Conservation (phyloP, 225 moss, liverwort and hornwort genomes). For the Pseudoscleropodium purum region DNA sequence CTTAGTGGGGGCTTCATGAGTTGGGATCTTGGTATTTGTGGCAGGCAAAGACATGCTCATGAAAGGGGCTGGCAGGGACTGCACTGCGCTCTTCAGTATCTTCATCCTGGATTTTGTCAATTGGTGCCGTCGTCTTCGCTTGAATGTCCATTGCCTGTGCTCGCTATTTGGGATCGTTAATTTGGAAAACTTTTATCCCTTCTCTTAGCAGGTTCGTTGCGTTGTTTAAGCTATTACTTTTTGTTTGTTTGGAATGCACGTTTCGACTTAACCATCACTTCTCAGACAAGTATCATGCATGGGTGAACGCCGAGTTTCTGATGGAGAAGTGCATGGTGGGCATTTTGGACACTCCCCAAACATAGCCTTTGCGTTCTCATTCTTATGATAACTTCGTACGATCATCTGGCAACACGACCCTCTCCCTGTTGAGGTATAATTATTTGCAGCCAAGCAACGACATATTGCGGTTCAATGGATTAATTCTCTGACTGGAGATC, state of each 20-base stretch:
- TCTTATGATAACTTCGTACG: background rate
- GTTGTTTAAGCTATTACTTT: background rate
- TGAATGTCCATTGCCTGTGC: background rate
- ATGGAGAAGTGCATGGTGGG: conserved; percentile 95
- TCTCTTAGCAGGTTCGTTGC: background rate
- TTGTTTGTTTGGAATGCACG: background rate
- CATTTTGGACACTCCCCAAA: conserved; percentile 48
- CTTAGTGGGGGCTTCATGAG: background rate
- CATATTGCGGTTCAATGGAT: background rate
- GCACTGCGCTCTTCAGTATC: conserved; percentile 97
- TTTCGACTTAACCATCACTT: conserved; percentile 39
- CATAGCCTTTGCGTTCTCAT: background rate
- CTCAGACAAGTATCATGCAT: conserved; percentile 89
- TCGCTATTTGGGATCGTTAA: background rate
- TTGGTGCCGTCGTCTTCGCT: background rate
- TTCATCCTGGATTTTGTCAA: background rate
- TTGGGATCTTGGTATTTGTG: conserved; percentile 1
- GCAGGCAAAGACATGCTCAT: conserved; percentile 94
- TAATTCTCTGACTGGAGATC: conserved; percentile 2
- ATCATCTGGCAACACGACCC: background rate
- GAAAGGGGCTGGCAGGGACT: conserved; percentile 93
- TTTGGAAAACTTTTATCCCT: background rate
- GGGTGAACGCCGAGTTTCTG: conserved; percentile 97
- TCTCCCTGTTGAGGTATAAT: background rate
- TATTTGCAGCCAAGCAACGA: background rate